Evolutionary conservation across 441 rosid species (phyloP), one percentile per base, ranked within the genome.

Genomic region (Euphorbia celastroides): DNA sequence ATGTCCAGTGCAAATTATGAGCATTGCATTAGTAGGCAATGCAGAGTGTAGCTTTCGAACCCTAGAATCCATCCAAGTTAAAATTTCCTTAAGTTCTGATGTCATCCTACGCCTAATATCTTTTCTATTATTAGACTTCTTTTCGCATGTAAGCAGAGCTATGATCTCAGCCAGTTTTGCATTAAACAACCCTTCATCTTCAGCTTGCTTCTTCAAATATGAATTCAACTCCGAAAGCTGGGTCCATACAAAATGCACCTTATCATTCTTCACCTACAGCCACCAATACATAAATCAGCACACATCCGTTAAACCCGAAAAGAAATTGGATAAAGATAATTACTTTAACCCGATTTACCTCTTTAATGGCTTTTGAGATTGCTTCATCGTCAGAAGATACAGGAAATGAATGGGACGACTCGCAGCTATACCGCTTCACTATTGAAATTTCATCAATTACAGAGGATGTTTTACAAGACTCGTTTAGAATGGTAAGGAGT

Each of bases 1-100:
- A 72, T 92, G 99, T 60, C 97, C 98, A 0, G 98, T 88, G 85
- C 96, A 95, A 72, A 95, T 76, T 77, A 90, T 85, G 60, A 95
- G 78, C 98, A 92, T 83, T 65, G 95, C 60, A 72, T 92, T 95
- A 5, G 84, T 74, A 2, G 99, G 97, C 73, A 95, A 80, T 41
- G 90, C 75, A 10, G 77, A 68, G 70, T 84, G 77, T 32, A 88
- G 79, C 63, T 79, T 71, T 19, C 75, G 72, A 62, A 92, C 77
- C 75, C 88, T 84, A 17, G 79, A 70, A 51, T 95, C 77, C 69
- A 88, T 74, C 60, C 79, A 76, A 65, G 71, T 68, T 8, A 90
- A 72, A 60, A 92, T 82, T 62, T 84, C 89, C 78, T 87, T 85
- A 2, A 90, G 79, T 73, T 92, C 95, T 44, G 74, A 52, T 50